Percentiles rank a stretch among this genome's conserved stretches.
These are phyloP conservation scores for Catharanthus roseus DNA, from an alignment of 257 asterid species.

Conservation along the genomic window DNA sequence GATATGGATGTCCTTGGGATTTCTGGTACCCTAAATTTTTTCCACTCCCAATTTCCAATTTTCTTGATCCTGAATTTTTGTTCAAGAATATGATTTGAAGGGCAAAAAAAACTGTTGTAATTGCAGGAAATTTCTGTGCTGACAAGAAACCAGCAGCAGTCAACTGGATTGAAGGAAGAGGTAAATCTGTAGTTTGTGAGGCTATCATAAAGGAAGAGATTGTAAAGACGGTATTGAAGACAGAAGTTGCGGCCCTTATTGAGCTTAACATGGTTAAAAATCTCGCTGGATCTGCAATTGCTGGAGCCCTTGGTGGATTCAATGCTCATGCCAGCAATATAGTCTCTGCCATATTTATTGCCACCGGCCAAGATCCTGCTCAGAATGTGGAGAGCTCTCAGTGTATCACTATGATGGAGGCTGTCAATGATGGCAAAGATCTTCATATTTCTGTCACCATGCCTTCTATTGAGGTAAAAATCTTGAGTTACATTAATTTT, in stretches of 20 bases:
- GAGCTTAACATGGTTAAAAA: conserved; percentile 52
- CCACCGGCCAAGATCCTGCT: conserved; percentile 59
- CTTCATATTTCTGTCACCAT: conserved; percentile 50
- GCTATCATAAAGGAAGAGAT: conserved; percentile 44
- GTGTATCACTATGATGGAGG: conserved; percentile 55
- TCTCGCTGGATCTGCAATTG: conserved; percentile 49
- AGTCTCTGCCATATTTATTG: conserved; percentile 42
- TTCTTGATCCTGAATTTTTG: background rate
- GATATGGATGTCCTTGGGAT: conserved; percentile 55
- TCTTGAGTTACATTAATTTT: background rate
- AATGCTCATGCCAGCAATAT: conserved; percentile 55
- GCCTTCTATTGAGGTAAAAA: conserved; percentile 56
- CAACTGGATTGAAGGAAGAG: conserved; percentile 58
- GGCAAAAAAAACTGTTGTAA: background rate
- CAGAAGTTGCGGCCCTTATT: conserved; percentile 41
- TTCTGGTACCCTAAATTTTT: conserved; percentile 36
- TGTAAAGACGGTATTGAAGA: conserved; percentile 46
- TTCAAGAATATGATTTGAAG: too few species aligned
- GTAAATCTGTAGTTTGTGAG: conserved; percentile 51
- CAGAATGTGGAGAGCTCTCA: conserved; percentile 54
- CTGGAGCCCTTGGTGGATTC: conserved; percentile 57
- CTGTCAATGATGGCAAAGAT: conserved; percentile 45
- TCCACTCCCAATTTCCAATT: background rate
- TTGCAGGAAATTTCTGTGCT: conserved; percentile 32
- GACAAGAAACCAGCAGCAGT: conserved; percentile 57